Base-by-base conservation (phyloP, 2,329 filamentous ascomycete genomes). In the Calonectria leucothoes region DNA sequence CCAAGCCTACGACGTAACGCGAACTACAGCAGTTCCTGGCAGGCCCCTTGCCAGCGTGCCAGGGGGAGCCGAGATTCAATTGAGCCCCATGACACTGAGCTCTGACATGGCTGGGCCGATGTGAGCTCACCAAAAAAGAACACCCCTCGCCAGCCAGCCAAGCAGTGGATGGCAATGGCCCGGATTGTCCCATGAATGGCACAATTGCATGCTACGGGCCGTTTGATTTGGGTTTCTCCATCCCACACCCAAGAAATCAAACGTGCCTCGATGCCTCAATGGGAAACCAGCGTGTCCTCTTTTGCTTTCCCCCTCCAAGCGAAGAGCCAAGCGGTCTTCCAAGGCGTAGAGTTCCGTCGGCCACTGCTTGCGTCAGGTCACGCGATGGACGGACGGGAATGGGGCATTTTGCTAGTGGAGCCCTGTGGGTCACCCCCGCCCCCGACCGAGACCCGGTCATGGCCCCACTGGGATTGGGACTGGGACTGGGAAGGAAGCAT, bases 291-390 rank as follows among this genome's bases (percentile, higher is more conserved):
- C 57, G 42, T 48, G 49, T 67, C 65, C 48, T 39, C 23, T 67
- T 55, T 14, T 39, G 37, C 15, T 20, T 25, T 33, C 55, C 20
- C 15, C 17, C 25, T 33, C 55, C 20, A 42, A 17, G 59, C 35
- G 59, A 63, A 7, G 55, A 15, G 8, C 5, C 37, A 20, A 17
- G 42, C 23, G 39, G 45, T 72, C 72, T 74, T 73, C 61, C 55
- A 20, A 20, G 48, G 33, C 55, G 69, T 68, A 77, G 71, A 77
- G 75, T 79, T 80, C 72, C 69, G 68, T 64, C 74, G 74, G 67
- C 70, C 70, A 77, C 79, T 79, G 78, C 73, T 82, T 82, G 81
- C 81, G 80, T 79, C 79, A 79, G 81, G 81, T 82, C 81, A 82
- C 81, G 80, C 81, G 81, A 82, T 82, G 71, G 65, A 77, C 72